phyloP scores from a whole-genome alignment of 306 rosid genomes.

The Cicer chorassanicum region DNA sequence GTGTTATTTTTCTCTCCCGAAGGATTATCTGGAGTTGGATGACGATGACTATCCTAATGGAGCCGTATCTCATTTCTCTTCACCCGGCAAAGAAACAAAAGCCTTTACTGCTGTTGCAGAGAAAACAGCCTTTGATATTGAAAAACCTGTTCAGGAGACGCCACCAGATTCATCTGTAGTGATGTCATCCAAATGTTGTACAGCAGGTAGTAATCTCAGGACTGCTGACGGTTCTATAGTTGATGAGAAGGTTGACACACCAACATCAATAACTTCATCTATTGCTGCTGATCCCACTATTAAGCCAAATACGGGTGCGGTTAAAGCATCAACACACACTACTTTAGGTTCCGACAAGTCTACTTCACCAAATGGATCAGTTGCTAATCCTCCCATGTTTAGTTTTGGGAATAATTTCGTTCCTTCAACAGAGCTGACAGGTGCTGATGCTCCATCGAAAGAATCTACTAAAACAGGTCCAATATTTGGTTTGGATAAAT shows the following conservation, averaged over 20 bases:
- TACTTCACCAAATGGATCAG: conserved; percentile 45
- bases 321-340: conserved; percentile 35
- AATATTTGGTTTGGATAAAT: conserved; percentile 47
- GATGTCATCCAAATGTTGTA: conserved; percentile 40
- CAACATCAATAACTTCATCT: conserved; percentile 39
- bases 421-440: conserved; percentile 39
- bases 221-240: conserved; percentile 44
- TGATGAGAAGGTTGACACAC: conserved; percentile 48
- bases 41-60: conserved; percentile 67
- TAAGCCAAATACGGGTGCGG: conserved; percentile 39
- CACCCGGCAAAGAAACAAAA: conserved; percentile 46
- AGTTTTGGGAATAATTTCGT: conserved; percentile 42
- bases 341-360: conserved; percentile 46
- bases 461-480: conserved; percentile 39
- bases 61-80: conserved; percentile 45
- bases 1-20: conserved; percentile 1
- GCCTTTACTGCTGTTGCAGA: conserved; percentile 43
- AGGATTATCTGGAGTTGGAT: conserved; percentile 83
- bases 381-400: conserved; percentile 41
- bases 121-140: conserved; percentile 45
- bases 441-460: conserved; percentile 36
- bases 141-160: conserved; percentile 43
- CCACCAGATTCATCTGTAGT: conserved; percentile 46
- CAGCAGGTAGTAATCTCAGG: conserved; percentile 40
- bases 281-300: conserved; percentile 44